These are phyloP conservation scores for Citeromyces hawaiiensis DNA, from an alignment of 1,139 yeast species.

Conservation along the genomic window DNA sequence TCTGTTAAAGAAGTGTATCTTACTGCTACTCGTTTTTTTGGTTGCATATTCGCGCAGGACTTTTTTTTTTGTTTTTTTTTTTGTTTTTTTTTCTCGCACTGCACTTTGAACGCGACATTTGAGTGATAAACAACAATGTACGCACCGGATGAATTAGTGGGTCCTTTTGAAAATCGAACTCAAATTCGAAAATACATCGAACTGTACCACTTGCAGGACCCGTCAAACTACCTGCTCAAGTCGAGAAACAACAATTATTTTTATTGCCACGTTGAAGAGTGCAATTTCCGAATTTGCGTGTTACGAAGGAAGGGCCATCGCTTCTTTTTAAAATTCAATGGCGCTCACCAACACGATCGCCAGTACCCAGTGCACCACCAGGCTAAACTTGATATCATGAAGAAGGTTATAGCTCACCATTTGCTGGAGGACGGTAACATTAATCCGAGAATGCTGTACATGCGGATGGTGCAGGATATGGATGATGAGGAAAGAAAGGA, in stretches of 20 bases:
- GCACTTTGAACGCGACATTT: conserved; percentile 1
- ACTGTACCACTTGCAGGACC: conserved; percentile 1
- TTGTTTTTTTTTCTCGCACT: background rate
- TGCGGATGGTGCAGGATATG: conserved; percentile 1
- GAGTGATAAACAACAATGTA: conserved; percentile 1
- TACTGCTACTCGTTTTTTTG: too few relatives aligned
- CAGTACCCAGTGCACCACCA: conserved; percentile 1
- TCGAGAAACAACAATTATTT: conserved; percentile 1
- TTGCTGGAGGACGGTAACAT: conserved; percentile 1
- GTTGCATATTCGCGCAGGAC: background rate
- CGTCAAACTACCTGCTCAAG: background rate
- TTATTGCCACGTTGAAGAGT: conserved; percentile 1
- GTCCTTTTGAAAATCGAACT: conserved; percentile 1
- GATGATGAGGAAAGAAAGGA: background rate
- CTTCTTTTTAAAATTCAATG: background rate
- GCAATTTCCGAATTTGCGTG: conserved; percentile 1
- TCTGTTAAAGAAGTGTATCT: too few relatives aligned
- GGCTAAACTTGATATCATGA: background rate
- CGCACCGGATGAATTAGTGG: conserved; percentile 1
- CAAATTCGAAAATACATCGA: conserved; percentile 1
- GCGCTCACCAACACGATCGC: background rate
- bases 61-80: too few relatives aligned
- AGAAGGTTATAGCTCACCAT: background rate
- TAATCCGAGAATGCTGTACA: background rate
- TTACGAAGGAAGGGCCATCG: conserved; percentile 1